Evolutionary conservation across 2,329 filamentous ascomycete species (phyloP), one percentile per base, ranked within the genome.

Genomic region (Dactylellina sp.): DNA sequence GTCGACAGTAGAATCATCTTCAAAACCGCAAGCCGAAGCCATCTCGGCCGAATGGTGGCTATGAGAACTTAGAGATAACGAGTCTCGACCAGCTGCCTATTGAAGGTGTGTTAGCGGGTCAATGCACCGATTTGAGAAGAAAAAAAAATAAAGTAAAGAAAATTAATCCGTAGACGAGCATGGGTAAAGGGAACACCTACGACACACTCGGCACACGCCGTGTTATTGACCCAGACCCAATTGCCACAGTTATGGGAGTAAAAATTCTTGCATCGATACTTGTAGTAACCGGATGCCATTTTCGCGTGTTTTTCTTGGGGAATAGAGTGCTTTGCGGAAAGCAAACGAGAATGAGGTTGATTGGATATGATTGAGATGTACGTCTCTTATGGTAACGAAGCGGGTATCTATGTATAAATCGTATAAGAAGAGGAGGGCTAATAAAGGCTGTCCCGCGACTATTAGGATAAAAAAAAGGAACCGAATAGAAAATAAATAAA

Each of bases 191-290:
- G 44, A 12, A 50, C 46, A 75, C 77, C 49, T 77, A 79, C 78
- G 62, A 78, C 74, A 66, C 78, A 79, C 68, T 77, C 71, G 16
- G 77, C 76, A 60, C 78, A 79, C 52, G 76, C 75, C 14, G 76
- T 71, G 44, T 78, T 78, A 63, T 79, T 79, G 6, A 79, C 76
- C 78, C 78, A 79, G 28, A 79, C 78, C 78, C 78, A 79, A 62
- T 78, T 77, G 32, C 55, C 65, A 55, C 78, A 79, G 50, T 79
- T 75, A 62, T 76, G 75, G 16, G 75, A 76, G 46, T 78, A 75
- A 55, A 77, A 79, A 39, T 78, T 63, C 50, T 78, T 79, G 75
- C 78, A 79, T 20, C 76, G 78, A 56, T 76, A 79, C 56, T 75
- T 78, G 74, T 77, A 78, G 60, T 76, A 79, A 53, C 78, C 78